Evolutionary conservation across 306 rosid species (phyloP).

Genomic region (Canavalia gladiata): DNA sequence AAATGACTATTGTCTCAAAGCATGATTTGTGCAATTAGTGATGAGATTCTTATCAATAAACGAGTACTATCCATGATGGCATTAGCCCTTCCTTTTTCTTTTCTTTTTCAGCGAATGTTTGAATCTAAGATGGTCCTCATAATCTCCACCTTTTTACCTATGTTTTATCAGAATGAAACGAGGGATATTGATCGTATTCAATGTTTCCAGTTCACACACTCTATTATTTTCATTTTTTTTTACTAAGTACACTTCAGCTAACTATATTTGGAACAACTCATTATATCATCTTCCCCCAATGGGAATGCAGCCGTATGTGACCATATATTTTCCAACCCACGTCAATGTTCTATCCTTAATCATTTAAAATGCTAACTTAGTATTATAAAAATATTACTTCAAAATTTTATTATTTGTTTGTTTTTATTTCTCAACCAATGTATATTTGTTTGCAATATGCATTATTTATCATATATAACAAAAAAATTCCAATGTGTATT

Average conservation of each 20-base stretch:
- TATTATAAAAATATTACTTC: too few relatives aligned
- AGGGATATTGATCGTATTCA: slow-evolving; percentile 12
- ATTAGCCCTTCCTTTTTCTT: background rate
- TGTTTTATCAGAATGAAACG: background rate
- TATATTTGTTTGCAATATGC: too few relatives aligned
- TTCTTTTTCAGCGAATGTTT: background rate
- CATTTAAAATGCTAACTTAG: too few relatives aligned
- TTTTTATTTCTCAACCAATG: too few relatives aligned
- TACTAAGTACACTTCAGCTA: slow-evolving; percentile 4
- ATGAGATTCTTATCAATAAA: slow-evolving; percentile 7
- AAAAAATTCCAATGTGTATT: too few relatives aligned
- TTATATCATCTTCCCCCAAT: background rate
- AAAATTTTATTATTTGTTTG: too few relatives aligned
- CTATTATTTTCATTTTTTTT: background rate
- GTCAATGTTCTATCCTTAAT: too few relatives aligned
- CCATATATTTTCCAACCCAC: background rate
- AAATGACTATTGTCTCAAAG: background rate
- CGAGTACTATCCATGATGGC: background rate
- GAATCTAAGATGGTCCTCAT: slow-evolving; percentile 31
- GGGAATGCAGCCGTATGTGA: background rate
- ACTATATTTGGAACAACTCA: slow-evolving; percentile 5
- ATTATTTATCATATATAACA: too few relatives aligned
- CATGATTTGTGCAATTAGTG: slow-evolving; percentile 3
- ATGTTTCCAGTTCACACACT: slow-evolving; percentile 16
- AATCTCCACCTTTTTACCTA: slow-evolving; percentile 32